Evolutionary conservation across 306 rosid species (phyloP).

Genomic region (Medicago ruthenica): DNA sequence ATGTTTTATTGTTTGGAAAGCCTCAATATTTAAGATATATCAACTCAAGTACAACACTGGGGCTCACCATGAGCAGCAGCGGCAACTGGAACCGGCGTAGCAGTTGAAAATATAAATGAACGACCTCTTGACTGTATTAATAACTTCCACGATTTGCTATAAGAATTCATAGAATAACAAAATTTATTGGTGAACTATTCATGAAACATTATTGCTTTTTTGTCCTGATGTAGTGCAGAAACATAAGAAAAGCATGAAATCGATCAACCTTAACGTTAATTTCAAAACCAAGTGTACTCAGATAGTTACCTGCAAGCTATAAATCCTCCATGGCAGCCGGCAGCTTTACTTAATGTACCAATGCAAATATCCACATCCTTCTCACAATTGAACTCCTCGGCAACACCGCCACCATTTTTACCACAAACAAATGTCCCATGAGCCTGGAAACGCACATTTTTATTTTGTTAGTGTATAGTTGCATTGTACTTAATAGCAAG

Average conservation of each 20-base stretch:
- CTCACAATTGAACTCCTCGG: slow-evolving; percentile 87
- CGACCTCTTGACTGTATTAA: slow-evolving; percentile 95
- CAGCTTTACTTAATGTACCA: slow-evolving; percentile 96
- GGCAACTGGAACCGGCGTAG: slow-evolving; percentile 78
- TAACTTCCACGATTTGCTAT: slow-evolving; percentile 89
- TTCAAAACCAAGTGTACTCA: slow-evolving; percentile 25
- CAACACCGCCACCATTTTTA: slow-evolving; percentile 92
- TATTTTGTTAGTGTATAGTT: slow-evolving; percentile 33
- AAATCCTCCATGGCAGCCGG: slow-evolving; percentile 97
- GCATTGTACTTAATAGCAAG: background rate
- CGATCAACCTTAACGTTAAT: background rate
- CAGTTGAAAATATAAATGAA: slow-evolving; percentile 87
- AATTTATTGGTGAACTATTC: slow-evolving; percentile 33
- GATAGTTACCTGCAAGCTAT: slow-evolving; percentile 88
- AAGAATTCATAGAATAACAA: slow-evolving; percentile 39
- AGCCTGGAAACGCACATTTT: slow-evolving; percentile 60
- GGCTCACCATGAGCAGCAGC: slow-evolving; percentile 88
- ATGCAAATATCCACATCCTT: slow-evolving; percentile 82
- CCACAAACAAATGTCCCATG: slow-evolving; percentile 97
- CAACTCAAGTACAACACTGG: slow-evolving; percentile 10
- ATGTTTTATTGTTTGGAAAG: background rate
- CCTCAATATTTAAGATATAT: slow-evolving; percentile 32
- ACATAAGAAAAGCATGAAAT: background rate
- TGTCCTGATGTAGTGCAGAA: slow-evolving; percentile 11
- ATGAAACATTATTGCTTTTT: slow-evolving; percentile 5